Percentiles rank a stretch among this genome's conserved stretches.
phyloP scores from a whole-genome alignment of 208 protist genomes.

The Balamuthia mandrillaris region DNA sequence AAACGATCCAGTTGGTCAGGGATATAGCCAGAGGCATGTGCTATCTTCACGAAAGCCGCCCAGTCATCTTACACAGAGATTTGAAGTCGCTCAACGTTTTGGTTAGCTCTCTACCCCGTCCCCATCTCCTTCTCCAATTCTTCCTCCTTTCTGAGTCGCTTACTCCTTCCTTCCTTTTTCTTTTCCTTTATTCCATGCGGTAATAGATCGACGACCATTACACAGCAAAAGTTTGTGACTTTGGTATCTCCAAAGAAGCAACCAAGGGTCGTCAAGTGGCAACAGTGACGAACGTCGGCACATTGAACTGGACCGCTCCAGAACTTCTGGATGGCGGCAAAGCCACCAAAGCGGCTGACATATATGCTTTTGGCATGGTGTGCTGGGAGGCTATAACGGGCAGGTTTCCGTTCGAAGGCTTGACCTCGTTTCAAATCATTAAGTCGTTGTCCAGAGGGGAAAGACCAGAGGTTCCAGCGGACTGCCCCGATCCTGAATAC shows the following conservation, averaged over 20 bases:
- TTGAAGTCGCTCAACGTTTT: constrained; percentile 58
- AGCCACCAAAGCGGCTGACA: not conserved
- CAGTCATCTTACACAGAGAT: constrained; percentile 56
- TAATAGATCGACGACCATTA: not conserved
- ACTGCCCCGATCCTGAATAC: not conserved
- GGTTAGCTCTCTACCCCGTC: no score
- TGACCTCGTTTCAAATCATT: not conserved
- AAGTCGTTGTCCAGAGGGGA: not conserved
- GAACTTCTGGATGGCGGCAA: not conserved
- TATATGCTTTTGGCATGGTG: constrained; percentile 34
- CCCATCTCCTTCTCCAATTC: not conserved
- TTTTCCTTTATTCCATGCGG: not conserved
- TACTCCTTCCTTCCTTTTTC: not conserved
- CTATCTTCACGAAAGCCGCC: constrained; percentile 50
- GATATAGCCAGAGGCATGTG: constrained; percentile 52
- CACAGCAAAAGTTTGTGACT: not conserved
- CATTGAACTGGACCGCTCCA: constrained; percentile 10
- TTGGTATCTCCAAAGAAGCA: not conserved
- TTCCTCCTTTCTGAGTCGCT: not conserved
- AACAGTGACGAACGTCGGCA: not conserved
- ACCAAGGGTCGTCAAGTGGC: not conserved
- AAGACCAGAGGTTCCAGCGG: not conserved
- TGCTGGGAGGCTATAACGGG: constrained; percentile 26
- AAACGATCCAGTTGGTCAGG: constrained; percentile 34
- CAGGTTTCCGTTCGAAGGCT: constrained; percentile 11